Evolutionary conservation across 2,329 filamentous ascomycete species (phyloP).

Genomic region (Cladosporium cucumerinum): DNA sequence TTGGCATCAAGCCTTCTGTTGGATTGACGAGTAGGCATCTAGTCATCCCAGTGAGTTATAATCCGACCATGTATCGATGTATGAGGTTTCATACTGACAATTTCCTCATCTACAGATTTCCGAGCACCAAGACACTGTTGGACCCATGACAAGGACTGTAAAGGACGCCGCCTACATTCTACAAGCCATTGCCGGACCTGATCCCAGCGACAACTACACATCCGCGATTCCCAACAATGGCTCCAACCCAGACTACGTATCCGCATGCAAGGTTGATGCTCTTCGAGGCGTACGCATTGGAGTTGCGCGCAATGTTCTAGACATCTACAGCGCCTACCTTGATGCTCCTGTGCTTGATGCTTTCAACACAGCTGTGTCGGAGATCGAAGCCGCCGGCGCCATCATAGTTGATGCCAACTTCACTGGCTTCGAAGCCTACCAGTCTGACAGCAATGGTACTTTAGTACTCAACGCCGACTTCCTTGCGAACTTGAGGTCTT

Average conservation of each 20-base stretch:
- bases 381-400: constrained; percentile 56
- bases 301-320: constrained; percentile 59
- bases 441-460: constrained; percentile 39
- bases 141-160: constrained; percentile 57
- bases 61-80: constrained; percentile 25
- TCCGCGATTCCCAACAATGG: constrained; percentile 62
- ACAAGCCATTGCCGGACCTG: constrained; percentile 56
- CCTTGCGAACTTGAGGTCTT: constrained; percentile 53
- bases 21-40: constrained; percentile 60
- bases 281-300: constrained; percentile 58
- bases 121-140: constrained; percentile 55
- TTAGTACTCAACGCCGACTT: constrained; percentile 60
- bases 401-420: constrained; percentile 60
- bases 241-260: constrained; percentile 43
- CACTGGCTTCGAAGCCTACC: constrained; percentile 49
- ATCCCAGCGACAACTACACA: constrained; percentile 56
- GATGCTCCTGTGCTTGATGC: constrained; percentile 47
- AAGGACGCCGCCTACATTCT: constrained; percentile 57
- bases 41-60: constrained; percentile 53
- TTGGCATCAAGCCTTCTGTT: constrained; percentile 66
- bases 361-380: constrained; percentile 54
- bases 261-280: constrained; percentile 52
- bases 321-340: constrained; percentile 31
- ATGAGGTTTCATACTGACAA: constrained; percentile 53
- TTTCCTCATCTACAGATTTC: constrained; percentile 41